A percentile compares a stretch with the other conserved stretches of the same genome.
phyloP scores from a whole-genome alignment of 73 alveolate species.

The Paramecium primaurelia region DNA sequence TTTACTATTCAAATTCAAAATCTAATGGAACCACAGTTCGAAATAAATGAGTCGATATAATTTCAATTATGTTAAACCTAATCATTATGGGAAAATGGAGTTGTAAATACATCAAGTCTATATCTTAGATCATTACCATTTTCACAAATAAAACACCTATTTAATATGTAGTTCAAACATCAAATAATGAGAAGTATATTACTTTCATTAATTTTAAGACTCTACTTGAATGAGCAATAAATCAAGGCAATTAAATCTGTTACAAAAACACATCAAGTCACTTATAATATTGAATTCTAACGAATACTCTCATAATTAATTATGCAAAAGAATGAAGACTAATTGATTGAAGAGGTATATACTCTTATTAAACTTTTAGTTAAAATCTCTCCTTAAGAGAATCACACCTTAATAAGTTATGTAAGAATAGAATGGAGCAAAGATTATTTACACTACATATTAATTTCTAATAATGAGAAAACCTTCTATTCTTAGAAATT shows the following conservation, averaged over 20 bases:
- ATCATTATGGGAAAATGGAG: not conserved
- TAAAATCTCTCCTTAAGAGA: not conserved
- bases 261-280: not conserved
- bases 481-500: not conserved
- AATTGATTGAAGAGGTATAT: not conserved
- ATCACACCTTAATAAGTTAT: not conserved
- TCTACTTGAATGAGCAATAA: not conserved
- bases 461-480: not conserved
- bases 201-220: not conserved
- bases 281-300: not conserved
- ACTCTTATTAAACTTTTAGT: not conserved
- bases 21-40: not conserved
- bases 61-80: not conserved
- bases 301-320: not conserved
- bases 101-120: not conserved
- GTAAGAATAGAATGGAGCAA: not conserved
- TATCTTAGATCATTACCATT: not conserved
- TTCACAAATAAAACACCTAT: not conserved
- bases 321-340: not conserved
- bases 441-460: not conserved
- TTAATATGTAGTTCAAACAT: not conserved
- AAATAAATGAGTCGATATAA: not conserved
- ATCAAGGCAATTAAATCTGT: not conserved
- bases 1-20: not conserved
- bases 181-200: not conserved